phyloP scores from a whole-genome alignment of 768 basidiomycete genomes.

The Suillus decipiens region DNA sequence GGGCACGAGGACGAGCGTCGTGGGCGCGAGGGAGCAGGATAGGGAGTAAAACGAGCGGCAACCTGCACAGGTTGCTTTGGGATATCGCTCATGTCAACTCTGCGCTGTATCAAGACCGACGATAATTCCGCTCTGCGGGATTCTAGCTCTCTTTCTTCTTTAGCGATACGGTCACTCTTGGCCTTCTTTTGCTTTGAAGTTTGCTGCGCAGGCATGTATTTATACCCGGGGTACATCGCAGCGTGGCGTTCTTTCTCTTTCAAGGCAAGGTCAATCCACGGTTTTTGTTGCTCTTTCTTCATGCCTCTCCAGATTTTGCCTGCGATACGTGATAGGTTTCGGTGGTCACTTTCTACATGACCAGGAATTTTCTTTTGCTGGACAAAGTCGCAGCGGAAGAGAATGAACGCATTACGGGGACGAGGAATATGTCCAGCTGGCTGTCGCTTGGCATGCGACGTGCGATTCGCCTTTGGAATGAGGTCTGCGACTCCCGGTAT shows the following conservation, averaged over 20 bases:
- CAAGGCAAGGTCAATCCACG: conserved; percentile 54
- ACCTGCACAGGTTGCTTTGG: conserved; percentile 10
- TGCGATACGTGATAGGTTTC: conserved; percentile 67
- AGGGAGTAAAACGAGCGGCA: conserved; percentile 25
- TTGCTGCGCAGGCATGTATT: conserved; percentile 36
- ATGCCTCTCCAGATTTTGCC: conserved; percentile 68
- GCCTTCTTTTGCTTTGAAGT: conserved; percentile 22
- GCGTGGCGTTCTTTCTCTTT: conserved; percentile 48
- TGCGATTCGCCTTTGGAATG: conserved; percentile 28
- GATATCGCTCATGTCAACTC: not conserved
- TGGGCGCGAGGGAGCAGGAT: conserved; percentile 21
- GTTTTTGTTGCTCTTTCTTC: conserved; percentile 43
- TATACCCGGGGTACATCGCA: conserved; percentile 44
- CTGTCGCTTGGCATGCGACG: conserved; percentile 51
- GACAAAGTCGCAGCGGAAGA: conserved; percentile 75
- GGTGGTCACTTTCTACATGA: conserved; percentile 61
- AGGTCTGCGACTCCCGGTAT: conserved; percentile 15
- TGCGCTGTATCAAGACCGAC: not conserved
- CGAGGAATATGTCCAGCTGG: conserved; percentile 63
- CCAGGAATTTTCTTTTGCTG: conserved; percentile 58
- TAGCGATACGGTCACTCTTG: conserved; percentile 13
- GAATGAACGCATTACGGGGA: conserved; percentile 77
- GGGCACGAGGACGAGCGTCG: conserved; percentile 46
- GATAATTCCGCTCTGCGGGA: conserved; percentile 10
- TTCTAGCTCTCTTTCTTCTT: conserved; percentile 14